Conservation (phyloP, 192 early-diverging fungal genomes). For the Coemansia sp. region DNA sequence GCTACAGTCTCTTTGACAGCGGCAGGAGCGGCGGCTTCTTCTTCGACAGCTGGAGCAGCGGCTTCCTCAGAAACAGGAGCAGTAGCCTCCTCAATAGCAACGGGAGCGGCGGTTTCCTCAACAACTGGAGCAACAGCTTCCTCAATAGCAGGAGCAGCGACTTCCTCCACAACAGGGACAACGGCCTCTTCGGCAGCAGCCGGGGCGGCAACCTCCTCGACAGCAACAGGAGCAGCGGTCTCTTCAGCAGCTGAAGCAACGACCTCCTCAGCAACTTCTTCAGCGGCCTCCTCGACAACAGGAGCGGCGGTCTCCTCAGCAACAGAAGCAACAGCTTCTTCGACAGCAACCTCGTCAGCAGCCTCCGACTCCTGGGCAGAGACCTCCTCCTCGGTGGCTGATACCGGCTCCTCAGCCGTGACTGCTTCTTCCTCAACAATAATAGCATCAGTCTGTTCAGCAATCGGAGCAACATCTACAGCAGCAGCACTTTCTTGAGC, state of each 20-base stretch:
- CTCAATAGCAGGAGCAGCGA: not conserved
- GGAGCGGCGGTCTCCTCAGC: not conserved
- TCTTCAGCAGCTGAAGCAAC: not conserved
- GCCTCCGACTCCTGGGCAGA: not conserved
- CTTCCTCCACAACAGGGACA: not conserved
- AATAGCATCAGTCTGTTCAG: conserved; percentile 6
- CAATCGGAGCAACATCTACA: not conserved
- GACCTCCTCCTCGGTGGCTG: conserved; percentile 16
- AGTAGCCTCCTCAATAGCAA: conserved; percentile 1
- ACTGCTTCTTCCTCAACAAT: not conserved
- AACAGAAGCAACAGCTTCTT: not conserved
- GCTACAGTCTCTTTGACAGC: not conserved
- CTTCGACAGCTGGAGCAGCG: not conserved
- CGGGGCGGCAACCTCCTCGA: conserved; percentile 6
- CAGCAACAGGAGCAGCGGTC: not conserved
- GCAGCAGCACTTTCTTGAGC: conserved; percentile 14
- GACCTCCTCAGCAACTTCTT: not conserved
- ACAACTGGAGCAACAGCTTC: not conserved
- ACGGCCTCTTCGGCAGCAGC: conserved; percentile 13
- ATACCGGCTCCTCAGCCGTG: not conserved
- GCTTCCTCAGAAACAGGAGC: conserved; percentile 1
- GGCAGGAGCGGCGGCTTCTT: not conserved
- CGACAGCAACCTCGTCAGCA: not conserved
- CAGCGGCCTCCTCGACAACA: not conserved
- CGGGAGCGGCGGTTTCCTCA: not conserved